Evolutionary conservation across 352 stramenopile species (phyloP), one percentile per base, ranked within the genome.

Genomic region (Phytophthora sp.): DNA sequence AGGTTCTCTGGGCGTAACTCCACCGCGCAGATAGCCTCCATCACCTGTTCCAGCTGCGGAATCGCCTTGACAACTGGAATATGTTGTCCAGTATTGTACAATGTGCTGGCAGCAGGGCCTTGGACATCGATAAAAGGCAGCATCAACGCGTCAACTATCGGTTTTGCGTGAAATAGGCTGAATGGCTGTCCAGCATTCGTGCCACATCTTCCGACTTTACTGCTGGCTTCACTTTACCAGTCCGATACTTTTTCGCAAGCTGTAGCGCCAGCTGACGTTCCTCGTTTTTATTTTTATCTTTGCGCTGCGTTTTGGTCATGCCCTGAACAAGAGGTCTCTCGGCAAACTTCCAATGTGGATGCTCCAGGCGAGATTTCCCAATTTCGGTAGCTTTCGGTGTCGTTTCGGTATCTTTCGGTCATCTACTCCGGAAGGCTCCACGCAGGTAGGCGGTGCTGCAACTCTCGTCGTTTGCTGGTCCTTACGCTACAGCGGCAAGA

Each of bases 11-110:
- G 8, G 3, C 24, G 20, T 30, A 46, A 36, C 42, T 57, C 13
- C 8, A 57, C 55, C n/a, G n/a, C n/a, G n/a, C n/a, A n/a, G 15
- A 56, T 35, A 7, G 45, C 30, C 12, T 56, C 45, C n/a, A 3
- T 29, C 7, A 56, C 29, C 7, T 64, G 38, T 6, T 50, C 44
- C 15, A 64, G 56, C 33, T 35, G 13, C 3, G 41, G 55, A n/a
- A 63, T 63, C 4, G 29, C 33, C 29, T 53, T 55, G n/a, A 54
- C 23, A 11, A 63, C 55, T 21, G 42, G 55, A 15, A 46, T 7
- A 38, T n/a, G 15, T 24, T 63, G 31, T 1, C 24, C 41, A 9
- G 47, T 21, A 15, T 24, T 55, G 55, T 27, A 55, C 12, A n/a
- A n/a, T n/a, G n/a, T n/a, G n/a, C n/a, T n/a, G 24, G 13, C 13